Base-by-base conservation (phyloP, 306 rosid species). In the Gastrolobium bilobum region DNA sequence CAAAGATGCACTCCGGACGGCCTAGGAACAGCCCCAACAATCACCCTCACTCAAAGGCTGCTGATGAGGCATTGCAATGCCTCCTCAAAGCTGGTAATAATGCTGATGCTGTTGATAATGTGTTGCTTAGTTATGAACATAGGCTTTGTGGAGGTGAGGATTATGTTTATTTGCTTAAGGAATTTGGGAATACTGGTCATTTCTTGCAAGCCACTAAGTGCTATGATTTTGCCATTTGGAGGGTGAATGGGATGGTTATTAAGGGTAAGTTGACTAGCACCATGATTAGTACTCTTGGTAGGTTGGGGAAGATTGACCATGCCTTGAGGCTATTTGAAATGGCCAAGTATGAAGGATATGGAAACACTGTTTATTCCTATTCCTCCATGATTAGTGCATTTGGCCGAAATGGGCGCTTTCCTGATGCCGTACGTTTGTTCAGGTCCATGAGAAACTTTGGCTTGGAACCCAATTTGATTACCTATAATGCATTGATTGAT, bases 271-370 rank as follows among this genome's bases (percentile, higher is more conserved):
- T 95, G 42, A 92, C 97, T 1, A 91, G 97, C 67, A 81, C 97
- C 2, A 92, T 91, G 91, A 95, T 95, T 73, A 90, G 99, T 64
- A 88, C 92, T 3, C 97, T 95, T 79, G 99, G 99, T 29, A 89
- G 89, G 92, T 59, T 92, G n/a, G 94, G 91, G 47, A 89, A 87
- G 84, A 90, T 92, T 35, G 90, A 92, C 44, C 88, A 79, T 47
- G 97, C 99, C 0, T 73, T 76, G 63, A 78, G 52, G 42, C 84
- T 94, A 39, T 94, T 94, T 43, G 91, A 86, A 30, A 76, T 67
- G 4, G 94, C 95, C 2, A 83, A 86, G 73, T n/a, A 14, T 61
- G 87, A 77, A 42, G 99, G 97, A 30, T 90, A 89, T 60, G 99
- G 99, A 33, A 92, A 86, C 76, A 91, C 97, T 1, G 99, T 95